A percentile compares a stretch with the other conserved stretches of the same genome.
These are phyloP conservation scores for Capronia americana DNA, from an alignment of 2,329 filamentous ascomycete genomes.

Conservation along the genomic window DNA sequence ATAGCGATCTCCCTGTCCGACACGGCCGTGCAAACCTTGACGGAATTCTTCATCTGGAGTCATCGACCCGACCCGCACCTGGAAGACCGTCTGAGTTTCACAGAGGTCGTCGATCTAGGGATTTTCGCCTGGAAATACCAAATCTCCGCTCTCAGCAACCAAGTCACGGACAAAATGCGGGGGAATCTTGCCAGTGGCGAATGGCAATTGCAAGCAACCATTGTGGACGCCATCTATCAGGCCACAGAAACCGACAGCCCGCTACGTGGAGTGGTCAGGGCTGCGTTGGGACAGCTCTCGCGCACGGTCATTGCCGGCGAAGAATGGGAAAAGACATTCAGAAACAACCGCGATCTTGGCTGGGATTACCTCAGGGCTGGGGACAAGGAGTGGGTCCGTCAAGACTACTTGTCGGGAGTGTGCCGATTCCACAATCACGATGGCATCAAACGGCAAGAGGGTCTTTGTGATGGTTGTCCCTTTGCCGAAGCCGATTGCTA, in stretches of 20 bases:
- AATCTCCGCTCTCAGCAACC: slow-evolving; percentile 34
- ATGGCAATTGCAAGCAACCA: slow-evolving; percentile 27
- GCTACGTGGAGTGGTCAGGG: slow-evolving; percentile 33
- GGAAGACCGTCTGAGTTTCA: slow-evolving; percentile 23
- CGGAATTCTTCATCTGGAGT: slow-evolving; percentile 36
- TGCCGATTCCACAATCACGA: slow-evolving; percentile 36
- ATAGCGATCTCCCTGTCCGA: slow-evolving; percentile 17
- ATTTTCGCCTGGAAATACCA: slow-evolving; percentile 34
- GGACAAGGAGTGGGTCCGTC: slow-evolving; percentile 30
- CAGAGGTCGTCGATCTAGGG: slow-evolving; percentile 28
- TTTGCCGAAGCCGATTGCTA: slow-evolving; percentile 34
- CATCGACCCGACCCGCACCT: slow-evolving; percentile 21
- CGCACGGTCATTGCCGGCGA: slow-evolving; percentile 17
- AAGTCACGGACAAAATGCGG: slow-evolving; percentile 33
- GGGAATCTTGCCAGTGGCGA: slow-evolving; percentile 29
- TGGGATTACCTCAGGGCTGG: slow-evolving; percentile 28
- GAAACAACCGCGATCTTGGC: slow-evolving; percentile 30
- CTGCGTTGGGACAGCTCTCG: slow-evolving; percentile 29
- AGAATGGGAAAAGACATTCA: slow-evolving; percentile 31
- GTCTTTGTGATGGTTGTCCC: slow-evolving; percentile 31
- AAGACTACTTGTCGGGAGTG: slow-evolving; percentile 28
- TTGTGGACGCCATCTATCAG: slow-evolving; percentile 33
- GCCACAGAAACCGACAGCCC: slow-evolving; percentile 24
- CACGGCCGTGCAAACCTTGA: slow-evolving; percentile 22
- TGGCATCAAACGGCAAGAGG: slow-evolving; percentile 18